phyloP scores from a whole-genome alignment of 2,329 filamentous ascomycete genomes.

The Teratosphaeriaceae sp. region DNA sequence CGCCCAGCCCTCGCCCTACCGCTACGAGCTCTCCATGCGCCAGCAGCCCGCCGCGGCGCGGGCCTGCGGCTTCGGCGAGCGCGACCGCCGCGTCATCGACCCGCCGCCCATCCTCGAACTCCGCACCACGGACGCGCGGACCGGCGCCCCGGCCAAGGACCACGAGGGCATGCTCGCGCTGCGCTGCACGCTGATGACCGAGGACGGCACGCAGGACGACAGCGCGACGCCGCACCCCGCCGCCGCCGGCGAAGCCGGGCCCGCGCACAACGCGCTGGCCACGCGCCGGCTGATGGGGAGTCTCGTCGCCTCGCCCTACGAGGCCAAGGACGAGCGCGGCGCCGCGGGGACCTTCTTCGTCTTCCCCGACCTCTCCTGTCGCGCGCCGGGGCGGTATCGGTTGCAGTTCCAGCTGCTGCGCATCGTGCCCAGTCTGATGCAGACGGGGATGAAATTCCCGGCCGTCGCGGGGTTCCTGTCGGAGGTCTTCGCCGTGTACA shows the following conservation, averaged over 20 bases:
- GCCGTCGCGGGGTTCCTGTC: slow-evolving; percentile 53
- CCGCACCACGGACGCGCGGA: slow-evolving; percentile 53
- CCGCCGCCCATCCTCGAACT: slow-evolving; percentile 78
- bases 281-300: slow-evolving; percentile 75
- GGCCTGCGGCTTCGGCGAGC: slow-evolving; percentile 76
- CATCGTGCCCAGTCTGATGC: slow-evolving; percentile 56
- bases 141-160: slow-evolving; percentile 52
- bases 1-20: slow-evolving; percentile 20
- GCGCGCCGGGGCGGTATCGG: slow-evolving; percentile 68
- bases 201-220: slow-evolving; percentile 59
- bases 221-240: too few relatives aligned
- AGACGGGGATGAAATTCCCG: slow-evolving; percentile 43
- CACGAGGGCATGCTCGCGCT: slow-evolving; percentile 55
- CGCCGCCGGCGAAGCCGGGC: slow-evolving; percentile 43
- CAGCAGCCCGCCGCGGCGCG: slow-evolving; percentile 73
- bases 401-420: slow-evolving; percentile 68
- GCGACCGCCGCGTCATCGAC: slow-evolving; percentile 74
- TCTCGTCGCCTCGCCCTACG: slow-evolving; percentile 68
- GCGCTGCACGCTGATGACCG: slow-evolving; percentile 70
- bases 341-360: slow-evolving; percentile 77
- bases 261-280: slow-evolving; percentile 53
- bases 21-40: slow-evolving; percentile 54
- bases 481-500: slow-evolving; percentile 71
- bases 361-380: slow-evolving; percentile 74
- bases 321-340: slow-evolving; percentile 66